phyloP scores from a whole-genome alignment of 805 yeast genomes.

The Saccharomyces paradoxus region DNA sequence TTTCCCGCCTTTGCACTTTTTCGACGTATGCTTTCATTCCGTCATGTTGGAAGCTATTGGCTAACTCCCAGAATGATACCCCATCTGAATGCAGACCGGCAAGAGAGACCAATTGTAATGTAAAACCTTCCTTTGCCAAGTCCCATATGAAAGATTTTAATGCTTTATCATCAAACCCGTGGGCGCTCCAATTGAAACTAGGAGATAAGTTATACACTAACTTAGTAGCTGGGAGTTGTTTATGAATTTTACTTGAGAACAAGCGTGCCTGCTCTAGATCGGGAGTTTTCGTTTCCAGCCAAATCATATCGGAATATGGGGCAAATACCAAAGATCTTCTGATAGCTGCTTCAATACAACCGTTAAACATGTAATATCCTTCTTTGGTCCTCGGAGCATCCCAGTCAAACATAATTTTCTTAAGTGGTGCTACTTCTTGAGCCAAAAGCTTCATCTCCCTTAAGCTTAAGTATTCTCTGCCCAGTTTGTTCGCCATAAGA shows the following conservation, averaged over 20 bases:
- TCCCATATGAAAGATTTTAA: slow-evolving; percentile 44
- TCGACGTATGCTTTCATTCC: slow-evolving; percentile 58
- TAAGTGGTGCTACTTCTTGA: slow-evolving; percentile 26
- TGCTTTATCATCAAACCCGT: slow-evolving; percentile 43
- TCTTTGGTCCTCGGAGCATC: slow-evolving; percentile 52
- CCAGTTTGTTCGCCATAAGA: slow-evolving; percentile 12
- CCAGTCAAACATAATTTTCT: slow-evolving; percentile 43
- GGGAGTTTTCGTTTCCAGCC: slow-evolving; percentile 59
- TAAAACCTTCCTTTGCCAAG: slow-evolving; percentile 49
- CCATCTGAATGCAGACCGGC: slow-evolving; percentile 54
- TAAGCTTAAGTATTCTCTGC: slow-evolving; percentile 23
- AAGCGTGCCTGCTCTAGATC: slow-evolving; percentile 42
- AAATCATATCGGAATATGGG: slow-evolving; percentile 51
- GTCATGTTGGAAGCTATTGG: slow-evolving; percentile 39
- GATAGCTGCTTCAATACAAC: slow-evolving; percentile 47
- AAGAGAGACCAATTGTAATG: slow-evolving; percentile 49
- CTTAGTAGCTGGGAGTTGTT: slow-evolving; percentile 42
- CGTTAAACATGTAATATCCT: slow-evolving; percentile 44
- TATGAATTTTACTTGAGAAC: slow-evolving; percentile 41
- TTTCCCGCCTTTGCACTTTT: slow-evolving; percentile 42
- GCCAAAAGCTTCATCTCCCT: slow-evolving; percentile 16
- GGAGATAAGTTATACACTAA: slow-evolving; percentile 56
- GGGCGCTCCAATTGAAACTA: slow-evolving; percentile 51
- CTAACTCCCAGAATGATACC: slow-evolving; percentile 42
- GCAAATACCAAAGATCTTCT: slow-evolving; percentile 47